Evolutionary conservation across 345 rosid species (phyloP), one percentile per base, ranked within the genome.

Genomic region (Corchorus olitorius): DNA sequence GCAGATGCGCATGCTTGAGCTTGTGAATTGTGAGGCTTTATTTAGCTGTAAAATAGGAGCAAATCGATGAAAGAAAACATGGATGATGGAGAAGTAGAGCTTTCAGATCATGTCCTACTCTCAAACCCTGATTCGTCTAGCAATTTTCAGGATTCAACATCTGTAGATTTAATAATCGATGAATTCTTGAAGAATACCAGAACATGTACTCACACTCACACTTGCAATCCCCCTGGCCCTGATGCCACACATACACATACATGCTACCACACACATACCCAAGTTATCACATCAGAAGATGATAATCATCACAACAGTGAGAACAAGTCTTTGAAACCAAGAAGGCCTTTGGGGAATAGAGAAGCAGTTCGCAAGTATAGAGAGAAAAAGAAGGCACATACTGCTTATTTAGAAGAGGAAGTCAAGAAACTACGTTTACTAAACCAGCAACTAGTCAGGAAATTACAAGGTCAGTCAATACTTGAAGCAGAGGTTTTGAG

Each of bases 311-410:
- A 65, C 8, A 77, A 64, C 13, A 59, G 41, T 65, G 83, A 78
- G 33, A 79, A 77, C 75, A 79, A 71, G 64, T 70, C 83, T 66
- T 60, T 75, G 17, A 82, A 72, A 50, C 74, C 80, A 11, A 87
- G 81, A 76, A 83, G 87, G 78, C 78, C 93, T 16, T 79, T 78
- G 33, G 93, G 97, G 35, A 91, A 93, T 16, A 84, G 92, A 79
- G 98, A 86, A 78, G 94, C 98, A 14, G 98, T 91, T 65, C 78
- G 90, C 33, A 93, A 90, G 80, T 93, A 93, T 46, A 86, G 97
- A 67, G 92, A 93, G 82, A 91, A 90, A 77, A 93, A 88, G 89
- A 93, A 91, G 82, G 98, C 94, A 2, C 90, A 85, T 13, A 82
- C 89, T 0, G 89, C 92, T 15, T 87, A 84, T 75, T 86, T 93